Base-by-base conservation (phyloP, 331 rosid genomes). In the Telfairia occidentalis region DNA sequence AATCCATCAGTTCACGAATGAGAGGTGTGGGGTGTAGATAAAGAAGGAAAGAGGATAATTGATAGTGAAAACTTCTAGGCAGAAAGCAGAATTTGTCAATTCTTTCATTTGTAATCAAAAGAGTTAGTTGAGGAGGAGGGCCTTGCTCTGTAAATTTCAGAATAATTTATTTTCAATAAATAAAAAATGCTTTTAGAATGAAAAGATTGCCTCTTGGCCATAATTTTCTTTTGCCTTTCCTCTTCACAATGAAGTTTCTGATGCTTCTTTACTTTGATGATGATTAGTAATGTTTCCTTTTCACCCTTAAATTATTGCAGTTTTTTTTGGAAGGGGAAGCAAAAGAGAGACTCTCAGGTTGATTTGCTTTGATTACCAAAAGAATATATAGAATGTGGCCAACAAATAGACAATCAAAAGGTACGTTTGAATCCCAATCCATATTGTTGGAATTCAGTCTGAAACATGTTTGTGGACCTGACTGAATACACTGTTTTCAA, bases 71-170 rank as follows among this genome's bases (percentile, higher is more conserved):
- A 75, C 71, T 19, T 81, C 78, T 72, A 77, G 86, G 71, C 74
- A 80, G 73, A 75, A 75, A 64, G 61, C 81, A 85, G 76, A 79
- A 78, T 83, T 71, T 85, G 84, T 84, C 75, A 92, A 92, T 90
- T 92, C 89, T 86, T 92, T 89, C 77, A 85, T 84, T 88, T 84
- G 87, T 90, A 76, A 71, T 71, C 81, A 75, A 83, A 81, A 84
- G 66, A 83, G 61, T 57, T 78, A 57, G 83, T 74, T 45, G 64
- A 77, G 76, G 29, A 76, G 76, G 80, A 30, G 45, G 40, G 21
- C 34, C 10, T 60, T 71, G 52, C 80, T 82, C 55, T 71, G 82
- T 73, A 69, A 79, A 84, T 80, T 40, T 60, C 58, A 23, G 76
- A 81, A 76, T 78, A 73, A 74, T 82, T 75, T 75, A 77, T 23